Evolutionary conservation across 495 filamentous ascomycete species (phyloP), one percentile per base, ranked within the genome.

Genomic region (Penicillium roqueforti): DNA sequence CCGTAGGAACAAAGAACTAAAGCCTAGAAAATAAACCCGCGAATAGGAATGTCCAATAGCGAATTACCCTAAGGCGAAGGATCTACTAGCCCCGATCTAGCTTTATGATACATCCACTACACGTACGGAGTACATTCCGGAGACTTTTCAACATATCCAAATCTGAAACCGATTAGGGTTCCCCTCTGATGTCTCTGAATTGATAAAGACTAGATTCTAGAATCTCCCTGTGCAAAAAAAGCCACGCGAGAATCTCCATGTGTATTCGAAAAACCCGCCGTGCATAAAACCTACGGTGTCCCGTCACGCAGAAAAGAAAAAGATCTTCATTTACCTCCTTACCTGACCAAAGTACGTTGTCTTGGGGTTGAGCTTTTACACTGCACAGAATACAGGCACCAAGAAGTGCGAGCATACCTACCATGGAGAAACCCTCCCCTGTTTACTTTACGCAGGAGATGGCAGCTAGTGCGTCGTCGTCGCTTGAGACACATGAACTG

Each of bases 231-330:
- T 25, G 31, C 46, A 41, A 54, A 49, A 57, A 23, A 62, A 57
- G 59, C 62, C 62, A 65, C 59, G 62, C 59, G 62, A 59, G 52
- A 53, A 43, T 32, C 26, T 6, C 48, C 56, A 62, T 62, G 56
- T 59, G 53, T 56, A 58, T 59, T 40, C 40, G n/a, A 28, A 19
- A 31, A 20, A 18, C 28, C n/a, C 26, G 14, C 31, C 32, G 48
- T 63, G 60, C 60, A 63, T 57, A 57, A 57, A 60, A 58, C 49
- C 61, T 48, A 29, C 28, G 11, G 51, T 34, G 44, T 8, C 26
- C 34, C 49, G 34, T 53, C 31, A 18, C 48, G 31, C 46, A 34
- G 18, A 25, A 26, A 6, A 37, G 34, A 22, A 58, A 50, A 49
- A 31, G 56, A 59, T 55, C 48, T 48, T 59, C 47, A 25, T 32